Conservation (phyloP, 805 yeast genomes). For the Clavispora vitiphila region DNA sequence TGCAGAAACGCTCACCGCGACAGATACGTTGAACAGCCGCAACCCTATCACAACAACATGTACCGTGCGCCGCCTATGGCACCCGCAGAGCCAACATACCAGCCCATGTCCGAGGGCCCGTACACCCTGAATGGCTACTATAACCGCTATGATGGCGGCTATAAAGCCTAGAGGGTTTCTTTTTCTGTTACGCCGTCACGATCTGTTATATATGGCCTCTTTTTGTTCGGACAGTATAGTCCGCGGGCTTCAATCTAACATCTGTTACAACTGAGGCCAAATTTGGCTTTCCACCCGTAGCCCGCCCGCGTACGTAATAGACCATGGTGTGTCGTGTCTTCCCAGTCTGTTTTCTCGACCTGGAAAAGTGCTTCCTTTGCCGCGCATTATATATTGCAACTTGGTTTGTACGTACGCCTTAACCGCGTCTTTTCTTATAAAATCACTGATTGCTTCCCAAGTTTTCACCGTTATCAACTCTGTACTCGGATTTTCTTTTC, state of each 20-base stretch:
- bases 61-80: conserved; percentile 20
- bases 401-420: too few species aligned
- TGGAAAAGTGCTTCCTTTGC: too few species aligned
- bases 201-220: not conserved
- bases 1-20: conserved; percentile 23
- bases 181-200: not conserved
- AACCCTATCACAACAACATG: conserved; percentile 30
- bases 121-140: conserved; percentile 3
- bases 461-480: too few species aligned
- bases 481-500: too few species aligned
- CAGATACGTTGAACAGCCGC: conserved; percentile 15
- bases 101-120: conserved; percentile 6
- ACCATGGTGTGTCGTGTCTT: too few species aligned
- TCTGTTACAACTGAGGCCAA: too few species aligned
- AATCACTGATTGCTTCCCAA: too few species aligned
- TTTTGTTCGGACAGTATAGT: not conserved
- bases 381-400: too few species aligned
- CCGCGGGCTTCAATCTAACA: not conserved
- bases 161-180: conserved; percentile 8
- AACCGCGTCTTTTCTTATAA: too few species aligned
- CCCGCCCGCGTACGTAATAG: too few species aligned
- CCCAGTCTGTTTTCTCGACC: too few species aligned
- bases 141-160: conserved; percentile 6
- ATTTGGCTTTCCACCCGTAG: too few species aligned
- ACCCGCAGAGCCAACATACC: conserved; percentile 11